Percentiles rank a stretch among this genome's conserved stretches.
These are phyloP conservation scores for Citrus mangshanensis DNA, from an alignment of 345 rosid species.

Conservation along the genomic window DNA sequence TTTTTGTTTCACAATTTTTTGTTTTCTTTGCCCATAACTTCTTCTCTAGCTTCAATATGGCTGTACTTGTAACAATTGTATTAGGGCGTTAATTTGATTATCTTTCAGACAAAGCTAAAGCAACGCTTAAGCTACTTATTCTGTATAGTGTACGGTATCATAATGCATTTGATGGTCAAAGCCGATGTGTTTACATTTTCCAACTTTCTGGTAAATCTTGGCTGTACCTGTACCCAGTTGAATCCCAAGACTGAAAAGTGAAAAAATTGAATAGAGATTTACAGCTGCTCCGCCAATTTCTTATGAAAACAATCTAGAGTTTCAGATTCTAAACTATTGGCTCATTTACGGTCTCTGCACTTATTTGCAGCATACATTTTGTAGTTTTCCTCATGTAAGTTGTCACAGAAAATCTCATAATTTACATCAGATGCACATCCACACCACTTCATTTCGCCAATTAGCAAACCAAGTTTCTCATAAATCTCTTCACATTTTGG, in stretches of 20 bases:
- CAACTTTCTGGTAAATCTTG: neutral
- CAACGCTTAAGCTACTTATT: neutral
- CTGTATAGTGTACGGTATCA: neutral
- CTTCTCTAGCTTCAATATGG: neutral
- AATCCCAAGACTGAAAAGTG: neutral
- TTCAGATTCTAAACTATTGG: neutral
- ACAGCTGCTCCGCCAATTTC: neutral
- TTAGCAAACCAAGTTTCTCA: constrained; percentile 45
- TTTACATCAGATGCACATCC: constrained; percentile 24
- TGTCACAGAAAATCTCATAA: constrained; percentile 9
- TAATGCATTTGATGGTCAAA: neutral
- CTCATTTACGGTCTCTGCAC: neutral
- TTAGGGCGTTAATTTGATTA: too few relatives aligned
- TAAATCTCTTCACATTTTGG: constrained; percentile 62
- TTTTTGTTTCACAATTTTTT: neutral
- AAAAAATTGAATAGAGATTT: too few relatives aligned
- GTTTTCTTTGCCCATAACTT: neutral
- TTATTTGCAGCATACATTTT: neutral
- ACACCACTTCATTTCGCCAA: constrained; percentile 52
- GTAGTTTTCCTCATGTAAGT: neutral
- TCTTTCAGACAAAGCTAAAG: neutral
- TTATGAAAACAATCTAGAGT: neutral
- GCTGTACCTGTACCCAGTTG: neutral
- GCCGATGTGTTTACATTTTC: neutral
- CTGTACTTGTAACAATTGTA: neutral